phyloP scores from a whole-genome alignment of 2,329 filamentous ascomycete species.

The Colletotrichum sp. region DNA sequence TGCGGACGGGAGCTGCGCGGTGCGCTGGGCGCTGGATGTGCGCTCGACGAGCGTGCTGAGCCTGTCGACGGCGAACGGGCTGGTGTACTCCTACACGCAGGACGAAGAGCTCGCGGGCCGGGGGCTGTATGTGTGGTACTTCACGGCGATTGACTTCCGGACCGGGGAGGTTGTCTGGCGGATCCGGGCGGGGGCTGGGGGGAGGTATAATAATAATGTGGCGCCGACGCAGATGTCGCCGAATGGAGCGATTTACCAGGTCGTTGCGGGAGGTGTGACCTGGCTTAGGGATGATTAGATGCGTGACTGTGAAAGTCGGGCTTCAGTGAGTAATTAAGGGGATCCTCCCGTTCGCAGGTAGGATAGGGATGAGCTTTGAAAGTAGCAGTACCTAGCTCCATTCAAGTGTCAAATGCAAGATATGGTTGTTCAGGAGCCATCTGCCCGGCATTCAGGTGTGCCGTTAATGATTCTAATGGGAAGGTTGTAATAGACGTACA shows the following conservation, averaged over 20 bases:
- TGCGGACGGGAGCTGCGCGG: background rate
- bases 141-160: background rate
- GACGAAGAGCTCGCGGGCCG: background rate
- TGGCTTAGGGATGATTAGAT: background rate
- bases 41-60: background rate
- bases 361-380: background rate
- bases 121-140: background rate
- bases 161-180: background rate
- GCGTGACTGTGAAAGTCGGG: background rate
- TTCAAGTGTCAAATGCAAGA: rapidly evolving
- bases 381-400: background rate
- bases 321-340: background rate
- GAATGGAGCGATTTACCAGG: background rate
- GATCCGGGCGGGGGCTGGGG: background rate
- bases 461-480: background rate
- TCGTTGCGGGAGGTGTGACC: background rate
- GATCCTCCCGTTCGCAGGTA: background rate
- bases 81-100: background rate
- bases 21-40: background rate
- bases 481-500: background rate
- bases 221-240: background rate
- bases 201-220: background rate
- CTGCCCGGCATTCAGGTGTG: background rate
- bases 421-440: background rate
- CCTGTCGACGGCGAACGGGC: background rate